Evolutionary conservation across 169 alveolate species (phyloP).

Genomic region (Amoebophrya sp.): DNA sequence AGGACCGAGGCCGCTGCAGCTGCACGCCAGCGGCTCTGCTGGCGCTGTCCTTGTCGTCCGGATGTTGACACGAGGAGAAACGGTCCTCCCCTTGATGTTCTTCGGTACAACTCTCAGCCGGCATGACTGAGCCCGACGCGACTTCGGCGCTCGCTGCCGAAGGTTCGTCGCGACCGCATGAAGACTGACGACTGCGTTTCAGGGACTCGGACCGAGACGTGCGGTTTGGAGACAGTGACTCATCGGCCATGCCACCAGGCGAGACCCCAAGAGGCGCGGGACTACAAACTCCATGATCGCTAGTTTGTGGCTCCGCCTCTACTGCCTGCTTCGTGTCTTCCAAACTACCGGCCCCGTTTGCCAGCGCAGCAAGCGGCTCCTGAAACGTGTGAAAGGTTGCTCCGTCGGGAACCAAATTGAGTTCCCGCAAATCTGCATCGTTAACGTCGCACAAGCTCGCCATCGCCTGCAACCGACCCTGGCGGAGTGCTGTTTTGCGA

Average conservation of each 20-base stretch:
- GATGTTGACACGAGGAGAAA: too few species aligned
- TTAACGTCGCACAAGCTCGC: neutral
- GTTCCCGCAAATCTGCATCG: neutral
- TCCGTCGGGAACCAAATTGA: neutral
- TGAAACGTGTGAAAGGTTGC: neutral
- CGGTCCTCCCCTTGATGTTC: neutral
- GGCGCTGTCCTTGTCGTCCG: neutral
- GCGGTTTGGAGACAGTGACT: too few species aligned
- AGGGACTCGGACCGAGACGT: too few species aligned
- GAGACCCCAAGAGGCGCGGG: too few species aligned
- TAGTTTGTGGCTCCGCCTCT: neutral
- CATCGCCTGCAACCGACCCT: conserved; percentile 13
- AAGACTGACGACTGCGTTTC: too few species aligned
- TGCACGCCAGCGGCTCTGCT: neutral
- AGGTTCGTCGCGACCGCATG: too few species aligned
- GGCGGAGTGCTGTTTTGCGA: conserved; percentile 15
- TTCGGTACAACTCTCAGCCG: neutral
- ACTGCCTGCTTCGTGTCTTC: neutral
- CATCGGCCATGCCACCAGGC: neutral
- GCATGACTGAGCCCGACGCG: neutral
- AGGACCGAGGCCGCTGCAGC: neutral
- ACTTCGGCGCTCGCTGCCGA: neutral
- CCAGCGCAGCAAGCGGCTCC: neutral
- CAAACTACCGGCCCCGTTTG: neutral
- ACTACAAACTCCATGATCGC: too few species aligned